A percentile compares a stretch with the other conserved stretches of the same genome.
These are phyloP conservation scores for Vanderwaltozyma yarrowii DNA, from an alignment of 805 yeast species.

Conservation along the genomic window DNA sequence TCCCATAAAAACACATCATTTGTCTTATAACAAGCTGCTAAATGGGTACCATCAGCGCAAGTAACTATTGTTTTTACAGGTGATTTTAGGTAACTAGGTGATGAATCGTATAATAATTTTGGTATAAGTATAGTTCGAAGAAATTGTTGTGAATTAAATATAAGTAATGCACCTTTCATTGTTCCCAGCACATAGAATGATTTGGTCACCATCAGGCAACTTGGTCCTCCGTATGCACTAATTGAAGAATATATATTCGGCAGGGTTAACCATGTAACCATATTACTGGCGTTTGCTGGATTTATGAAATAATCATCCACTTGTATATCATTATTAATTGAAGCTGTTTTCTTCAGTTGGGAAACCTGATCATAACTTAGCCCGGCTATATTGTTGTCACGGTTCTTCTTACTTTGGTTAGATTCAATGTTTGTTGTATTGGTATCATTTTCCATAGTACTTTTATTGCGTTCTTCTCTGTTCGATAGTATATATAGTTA, in stretches of 20 bases:
- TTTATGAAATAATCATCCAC: conserved; percentile 1
- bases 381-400: no score
- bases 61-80: conserved; percentile 45
- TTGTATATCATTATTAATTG: neutral
- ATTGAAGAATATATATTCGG: conserved; percentile 18
- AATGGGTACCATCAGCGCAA: conserved; percentile 57
- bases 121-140: conserved; percentile 32
- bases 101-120: neutral
- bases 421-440: no score
- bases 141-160: conserved; percentile 62
- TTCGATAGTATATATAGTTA: no score
- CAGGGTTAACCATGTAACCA: conserved; percentile 12
- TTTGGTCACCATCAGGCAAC: conserved; percentile 35
- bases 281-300: neutral
- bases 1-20: conserved; percentile 72
- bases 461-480: no score
- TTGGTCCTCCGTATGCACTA: conserved; percentile 42
- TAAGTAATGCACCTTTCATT: conserved; percentile 47
- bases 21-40: conserved; percentile 57
- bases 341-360: no score
- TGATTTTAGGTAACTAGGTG: conserved; percentile 27
- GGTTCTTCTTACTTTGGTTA: no score
- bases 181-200: conserved; percentile 58
- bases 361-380: no score
- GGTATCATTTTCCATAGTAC: no score